Percentiles rank a stretch among this genome's conserved stretches.
Evolutionary conservation across 345 rosid species (phyloP).

Genomic region (Citrus trifoliata): DNA sequence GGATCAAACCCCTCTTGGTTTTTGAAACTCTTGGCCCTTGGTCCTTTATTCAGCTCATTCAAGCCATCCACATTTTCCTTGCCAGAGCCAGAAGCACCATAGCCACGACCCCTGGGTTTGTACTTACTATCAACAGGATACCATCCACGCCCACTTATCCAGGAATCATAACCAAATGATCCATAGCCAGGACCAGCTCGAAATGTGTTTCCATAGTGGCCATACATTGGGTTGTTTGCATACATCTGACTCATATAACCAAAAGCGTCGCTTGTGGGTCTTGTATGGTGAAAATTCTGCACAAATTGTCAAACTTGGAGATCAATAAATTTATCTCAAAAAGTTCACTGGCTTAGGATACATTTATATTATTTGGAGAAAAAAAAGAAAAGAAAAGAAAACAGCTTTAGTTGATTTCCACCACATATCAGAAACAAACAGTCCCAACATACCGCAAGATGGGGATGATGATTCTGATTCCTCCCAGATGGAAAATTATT

Average conservation of each 20-base stretch:
- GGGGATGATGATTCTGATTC: conserved; percentile 36
- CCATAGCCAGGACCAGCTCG: conserved; percentile 49
- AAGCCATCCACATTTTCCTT: conserved; percentile 69
- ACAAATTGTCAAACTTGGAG: not conserved
- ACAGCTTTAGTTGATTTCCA: not conserved
- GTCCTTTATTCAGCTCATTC: conserved; percentile 78
- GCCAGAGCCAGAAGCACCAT: conserved; percentile 36
- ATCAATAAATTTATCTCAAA: not conserved
- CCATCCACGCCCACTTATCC: conserved; percentile 66
- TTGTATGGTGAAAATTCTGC: conserved; percentile 40
- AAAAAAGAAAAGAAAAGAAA: too few relatives aligned
- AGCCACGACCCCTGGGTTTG: conserved; percentile 45
- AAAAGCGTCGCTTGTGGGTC: conserved; percentile 41
- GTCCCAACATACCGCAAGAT: conserved; percentile 35
- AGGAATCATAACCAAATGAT: conserved; percentile 51
- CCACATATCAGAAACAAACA: not conserved
- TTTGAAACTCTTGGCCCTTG: conserved; percentile 54
- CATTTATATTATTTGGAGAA: not conserved
- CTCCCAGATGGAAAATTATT: conserved; percentile 41
- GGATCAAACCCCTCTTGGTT: conserved; percentile 38
- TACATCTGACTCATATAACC: conserved; percentile 50
- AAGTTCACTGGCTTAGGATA: not conserved
- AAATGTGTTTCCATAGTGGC: conserved; percentile 47
- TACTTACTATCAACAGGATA: conserved; percentile 51
- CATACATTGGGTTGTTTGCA: conserved; percentile 47